Evolutionary conservation across 345 rosid species (phyloP).

Genomic region (Rhodamnia argentea): DNA sequence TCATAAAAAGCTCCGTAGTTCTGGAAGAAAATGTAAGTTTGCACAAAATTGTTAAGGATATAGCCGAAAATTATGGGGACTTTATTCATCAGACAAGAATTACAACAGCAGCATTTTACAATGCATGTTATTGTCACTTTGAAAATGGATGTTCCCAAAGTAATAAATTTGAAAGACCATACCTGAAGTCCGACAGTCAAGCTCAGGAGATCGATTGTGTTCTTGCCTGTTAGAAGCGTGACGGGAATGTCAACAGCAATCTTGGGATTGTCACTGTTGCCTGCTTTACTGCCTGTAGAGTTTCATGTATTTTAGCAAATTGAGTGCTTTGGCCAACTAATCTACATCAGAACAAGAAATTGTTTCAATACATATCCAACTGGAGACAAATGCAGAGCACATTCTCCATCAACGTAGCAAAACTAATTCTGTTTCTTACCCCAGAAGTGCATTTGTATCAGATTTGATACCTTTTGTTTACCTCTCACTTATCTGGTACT

Average conservation of each 20-base stretch:
- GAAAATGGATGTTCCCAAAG: background rate
- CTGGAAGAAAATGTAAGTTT: conserved; percentile 22
- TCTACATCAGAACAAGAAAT: background rate
- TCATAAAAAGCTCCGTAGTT: conserved; percentile 90
- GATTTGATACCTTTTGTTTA: background rate
- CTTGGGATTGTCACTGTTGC: conserved; percentile 35
- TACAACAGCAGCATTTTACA: background rate
- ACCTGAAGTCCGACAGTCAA: conserved; percentile 98
- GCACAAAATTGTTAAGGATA: background rate
- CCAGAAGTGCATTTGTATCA: too few relatives aligned
- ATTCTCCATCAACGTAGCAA: background rate
- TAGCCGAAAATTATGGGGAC: background rate
- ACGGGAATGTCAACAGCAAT: conserved; percentile 58
- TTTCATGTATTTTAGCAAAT: background rate
- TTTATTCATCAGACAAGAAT: background rate
- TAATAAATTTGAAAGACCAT: background rate
- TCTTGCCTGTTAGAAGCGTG: conserved; percentile 52
- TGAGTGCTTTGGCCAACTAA: background rate
- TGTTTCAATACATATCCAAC: background rate
- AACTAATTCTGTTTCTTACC: too few relatives aligned
- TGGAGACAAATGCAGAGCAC: background rate
- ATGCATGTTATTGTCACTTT: background rate
- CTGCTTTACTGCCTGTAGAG: conserved; percentile 57
- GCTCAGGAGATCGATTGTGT: conserved; percentile 75
- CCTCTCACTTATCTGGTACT: background rate